Evolutionary conservation across 2,329 filamentous ascomycete genomes (phyloP), one percentile per base, ranked within the genome.

Genomic region (Akanthomyces uredinophilus): DNA sequence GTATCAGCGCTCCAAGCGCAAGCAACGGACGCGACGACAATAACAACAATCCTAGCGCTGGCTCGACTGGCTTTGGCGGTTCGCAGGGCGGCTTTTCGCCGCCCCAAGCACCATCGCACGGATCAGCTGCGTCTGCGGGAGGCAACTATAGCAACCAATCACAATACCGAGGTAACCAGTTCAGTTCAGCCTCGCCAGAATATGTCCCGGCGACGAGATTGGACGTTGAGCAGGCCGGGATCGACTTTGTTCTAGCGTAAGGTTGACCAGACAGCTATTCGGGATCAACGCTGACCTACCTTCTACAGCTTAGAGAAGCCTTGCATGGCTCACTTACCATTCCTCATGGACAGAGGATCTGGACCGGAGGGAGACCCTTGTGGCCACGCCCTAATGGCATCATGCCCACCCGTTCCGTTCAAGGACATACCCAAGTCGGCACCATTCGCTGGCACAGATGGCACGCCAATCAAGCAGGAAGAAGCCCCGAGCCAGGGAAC

Each of bases 321-420:
- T 58, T 98, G 95, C 81, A 96, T 96, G 85, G 87, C 92, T 68
- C 92, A 96, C 75, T 83, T 94, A 77, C 90, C 92, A 68, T 91
- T 88, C 76, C 81, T 96, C 64, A 79, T 93, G 67, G 87, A 86
- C 69, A 78, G 81, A 68, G 76, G 79, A 60, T 77, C 72, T 68
- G 80, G 86, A 61, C 79, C 83, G 59, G 88, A 89, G 66, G 83
- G 83, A 67, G 85, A 89, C 63, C 81, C 90, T 47, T 94, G 90
- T 66, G 95, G 94, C 46, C 95, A 99, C 74, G 93, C 91, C 5
- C 80, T 98, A 67, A 98, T 98, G 94, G 90, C 91, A 18, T 90
- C 90, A 18, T 96, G 91, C 71, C 93, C 94, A 52, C 91, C 93
- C 5, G 85, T 87, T 66, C 80, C 82, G 3, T 82, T 83, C 63